Conservation (phyloP, 176 grass and related monocot species). For the Rhynchospora breviuscula region DNA sequence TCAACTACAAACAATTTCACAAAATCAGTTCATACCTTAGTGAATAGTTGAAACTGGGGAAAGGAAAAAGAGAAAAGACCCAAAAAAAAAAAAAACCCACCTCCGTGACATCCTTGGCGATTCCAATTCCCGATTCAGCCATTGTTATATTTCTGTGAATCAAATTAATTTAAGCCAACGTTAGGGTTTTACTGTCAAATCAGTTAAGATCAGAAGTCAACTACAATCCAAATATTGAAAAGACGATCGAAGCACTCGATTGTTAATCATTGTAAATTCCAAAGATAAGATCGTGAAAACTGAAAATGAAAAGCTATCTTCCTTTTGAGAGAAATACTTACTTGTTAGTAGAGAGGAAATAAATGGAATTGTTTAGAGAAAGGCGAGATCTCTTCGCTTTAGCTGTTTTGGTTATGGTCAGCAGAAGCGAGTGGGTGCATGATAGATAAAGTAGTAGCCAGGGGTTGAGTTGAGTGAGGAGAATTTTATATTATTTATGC, state of each 20-base stretch:
- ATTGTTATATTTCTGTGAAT: constrained; percentile 21
- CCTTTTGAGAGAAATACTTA: background rate
- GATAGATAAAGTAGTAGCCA: background rate
- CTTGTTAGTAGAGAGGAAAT: background rate
- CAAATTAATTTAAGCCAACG: background rate
- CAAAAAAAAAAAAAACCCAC: background rate
- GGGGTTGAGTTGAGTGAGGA: background rate
- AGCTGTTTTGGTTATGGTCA: background rate
- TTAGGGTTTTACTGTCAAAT: background rate
- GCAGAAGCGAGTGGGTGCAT: background rate
- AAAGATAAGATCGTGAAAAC: background rate
- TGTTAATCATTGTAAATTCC: background rate
- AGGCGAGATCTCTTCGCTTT: background rate
- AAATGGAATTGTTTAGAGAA: background rate
- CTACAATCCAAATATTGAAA: background rate
- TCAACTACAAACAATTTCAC: constrained; percentile 32
- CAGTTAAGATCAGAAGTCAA: background rate
- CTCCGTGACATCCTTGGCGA: constrained; percentile 41
- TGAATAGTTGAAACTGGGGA: background rate
- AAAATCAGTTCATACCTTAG: background rate
- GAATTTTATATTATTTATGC: background rate
- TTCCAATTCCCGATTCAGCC: constrained; percentile 13
- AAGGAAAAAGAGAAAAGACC: background rate
- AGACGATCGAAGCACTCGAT: background rate
- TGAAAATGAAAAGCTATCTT: background rate